Conservation (phyloP, 306 rosid species). For the Canavalia ensiformis region DNA sequence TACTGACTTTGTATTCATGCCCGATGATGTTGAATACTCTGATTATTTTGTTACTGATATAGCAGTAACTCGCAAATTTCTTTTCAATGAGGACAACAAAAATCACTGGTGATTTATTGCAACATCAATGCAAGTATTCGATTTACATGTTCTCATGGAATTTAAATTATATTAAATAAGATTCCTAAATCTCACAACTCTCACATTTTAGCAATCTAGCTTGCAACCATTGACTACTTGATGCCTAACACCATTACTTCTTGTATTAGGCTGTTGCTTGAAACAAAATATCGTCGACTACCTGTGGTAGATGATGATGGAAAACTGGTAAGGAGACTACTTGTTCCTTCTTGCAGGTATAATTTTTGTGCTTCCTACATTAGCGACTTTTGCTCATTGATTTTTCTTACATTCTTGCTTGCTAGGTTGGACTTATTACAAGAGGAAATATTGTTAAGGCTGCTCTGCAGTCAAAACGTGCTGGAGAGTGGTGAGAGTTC, state of each 20-base stretch:
- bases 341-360: background rate
- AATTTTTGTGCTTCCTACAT: conserved; percentile 30
- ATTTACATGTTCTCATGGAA: conserved; percentile 26
- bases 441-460: conserved; percentile 93
- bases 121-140: conserved; percentile 17
- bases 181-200: conserved; percentile 15
- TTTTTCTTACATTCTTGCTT: conserved; percentile 48
- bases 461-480: conserved; percentile 83
- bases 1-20: conserved; percentile 44
- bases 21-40: conserved; percentile 1
- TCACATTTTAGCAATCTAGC: conserved; percentile 6
- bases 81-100: background rate
- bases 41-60: conserved; percentile 9
- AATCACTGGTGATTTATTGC: background rate
- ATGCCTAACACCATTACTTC: conserved; percentile 23
- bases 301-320: conserved; percentile 89
- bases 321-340: conserved; percentile 72
- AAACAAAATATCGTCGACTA: conserved; percentile 85
- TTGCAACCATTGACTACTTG: background rate
- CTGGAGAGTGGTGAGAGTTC: conserved; percentile 48
- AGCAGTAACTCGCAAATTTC: background rate
- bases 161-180: conserved; percentile 7
- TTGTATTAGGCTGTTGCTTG: conserved; percentile 80
- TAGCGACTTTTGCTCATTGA: conserved; percentile 41
- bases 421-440: conserved; percentile 88